Percentiles rank a stretch among this genome's conserved stretches.
phyloP scores from a whole-genome alignment of 108 stramenopile species.

The Skeletonema potamos region DNA sequence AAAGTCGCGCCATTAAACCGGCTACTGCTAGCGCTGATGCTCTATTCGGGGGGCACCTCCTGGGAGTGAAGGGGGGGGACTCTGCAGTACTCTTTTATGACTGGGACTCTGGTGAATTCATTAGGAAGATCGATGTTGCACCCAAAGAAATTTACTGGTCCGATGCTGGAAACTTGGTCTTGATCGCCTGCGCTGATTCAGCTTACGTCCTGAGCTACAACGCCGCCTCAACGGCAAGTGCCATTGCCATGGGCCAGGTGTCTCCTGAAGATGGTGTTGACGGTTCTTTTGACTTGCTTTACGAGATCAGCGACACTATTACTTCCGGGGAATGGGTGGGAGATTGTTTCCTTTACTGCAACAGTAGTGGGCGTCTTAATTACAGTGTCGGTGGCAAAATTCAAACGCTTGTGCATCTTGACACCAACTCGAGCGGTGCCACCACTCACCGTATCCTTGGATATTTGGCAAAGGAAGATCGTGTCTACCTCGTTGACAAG shows the following conservation, averaged over 20 bases:
- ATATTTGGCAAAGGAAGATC: slow-evolving; percentile 98
- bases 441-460: slow-evolving; percentile 90
- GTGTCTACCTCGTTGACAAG: slow-evolving; percentile 96
- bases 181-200: slow-evolving; percentile 89
- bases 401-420: slow-evolving; percentile 96
- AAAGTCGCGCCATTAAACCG: slow-evolving; percentile 76
- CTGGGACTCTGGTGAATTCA: slow-evolving; percentile 93
- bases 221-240: slow-evolving; percentile 74
- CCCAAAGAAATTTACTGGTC: slow-evolving; percentile 97
- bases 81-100: slow-evolving; percentile 94
- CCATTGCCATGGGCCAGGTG: slow-evolving; percentile 84
- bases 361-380: slow-evolving; percentile 87
- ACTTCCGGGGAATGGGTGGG: slow-evolving; percentile 98
- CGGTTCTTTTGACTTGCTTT: slow-evolving; percentile 93
- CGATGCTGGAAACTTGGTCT: slow-evolving; percentile 91
- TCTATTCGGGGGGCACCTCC: slow-evolving; percentile 91
- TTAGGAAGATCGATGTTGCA: slow-evolving; percentile 95
- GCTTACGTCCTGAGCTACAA: slow-evolving; percentile 93
- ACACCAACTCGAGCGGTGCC: slow-evolving; percentile 78
- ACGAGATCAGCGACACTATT: slow-evolving; percentile 91
- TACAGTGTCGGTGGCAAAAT: slow-evolving; percentile 98
- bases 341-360: slow-evolving; percentile 98
- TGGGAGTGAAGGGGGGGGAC: slow-evolving; percentile 94
- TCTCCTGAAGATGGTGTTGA: slow-evolving; percentile 95
- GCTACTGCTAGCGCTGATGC: slow-evolving; percentile 93